phyloP scores from a whole-genome alignment of 2,329 filamentous ascomycete genomes.

The Aciculosporium take region DNA sequence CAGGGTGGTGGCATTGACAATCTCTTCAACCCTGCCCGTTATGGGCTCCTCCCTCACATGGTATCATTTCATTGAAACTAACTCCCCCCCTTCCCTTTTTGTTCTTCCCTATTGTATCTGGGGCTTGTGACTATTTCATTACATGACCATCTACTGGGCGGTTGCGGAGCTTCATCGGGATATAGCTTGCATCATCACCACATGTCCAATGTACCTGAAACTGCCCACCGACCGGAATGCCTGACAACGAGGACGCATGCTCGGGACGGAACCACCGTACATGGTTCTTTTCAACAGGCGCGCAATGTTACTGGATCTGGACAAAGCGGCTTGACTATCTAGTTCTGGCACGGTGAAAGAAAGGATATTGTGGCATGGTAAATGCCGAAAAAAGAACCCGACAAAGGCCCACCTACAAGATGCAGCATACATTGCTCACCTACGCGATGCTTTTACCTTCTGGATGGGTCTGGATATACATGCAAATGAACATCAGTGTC shows the following conservation, averaged over 20 bases:
- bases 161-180: not conserved
- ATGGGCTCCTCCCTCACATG: not conserved
- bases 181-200: not conserved
- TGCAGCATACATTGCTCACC: no score
- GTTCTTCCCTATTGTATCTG: not conserved
- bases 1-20: conserved; percentile 1
- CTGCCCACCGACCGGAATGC: not conserved
- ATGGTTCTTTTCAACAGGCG: no score
- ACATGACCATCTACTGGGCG: not conserved
- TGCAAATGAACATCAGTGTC: no score
- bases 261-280: no score
- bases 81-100: no score
- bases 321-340: no score
- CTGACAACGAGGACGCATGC: not conserved
- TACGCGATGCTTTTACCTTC: no score
- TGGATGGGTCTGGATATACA: not conserved
- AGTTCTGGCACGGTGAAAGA: no score
- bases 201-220: not conserved
- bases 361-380: no score
- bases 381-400: no score
- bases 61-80: not conserved
- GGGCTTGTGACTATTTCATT: not conserved
- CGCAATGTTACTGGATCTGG: no score
- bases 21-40: not conserved
- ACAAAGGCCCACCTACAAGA: no score